Conservation (phyloP, 2,329 filamentous ascomycete genomes). For the Cryphonectria japonica region DNA sequence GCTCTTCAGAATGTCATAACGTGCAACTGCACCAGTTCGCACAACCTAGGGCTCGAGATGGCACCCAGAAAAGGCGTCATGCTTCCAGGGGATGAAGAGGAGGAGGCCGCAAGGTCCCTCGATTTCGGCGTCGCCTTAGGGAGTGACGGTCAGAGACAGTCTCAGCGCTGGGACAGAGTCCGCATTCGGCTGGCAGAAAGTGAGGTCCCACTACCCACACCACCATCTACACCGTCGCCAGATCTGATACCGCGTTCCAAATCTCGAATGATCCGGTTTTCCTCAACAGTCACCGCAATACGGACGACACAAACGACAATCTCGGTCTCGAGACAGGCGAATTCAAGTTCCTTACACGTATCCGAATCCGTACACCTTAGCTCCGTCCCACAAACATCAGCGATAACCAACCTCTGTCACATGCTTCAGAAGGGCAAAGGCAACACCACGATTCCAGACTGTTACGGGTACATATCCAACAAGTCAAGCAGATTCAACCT, state of each 20-base stretch:
- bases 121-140: neutral
- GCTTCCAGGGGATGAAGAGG: constrained; percentile 5
- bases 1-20: constrained; percentile 10
- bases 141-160: constrained; percentile 1
- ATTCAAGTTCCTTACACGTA: neutral
- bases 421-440: constrained; percentile 1
- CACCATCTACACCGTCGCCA: neutral
- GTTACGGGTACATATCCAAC: constrained; percentile 13
- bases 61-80: constrained; percentile 1
- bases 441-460: neutral
- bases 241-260: neutral
- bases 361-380: neutral
- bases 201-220: neutral
- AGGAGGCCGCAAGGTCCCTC: neutral
- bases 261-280: neutral
- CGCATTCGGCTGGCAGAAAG: constrained; percentile 3
- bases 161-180: constrained; percentile 8
- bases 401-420: constrained; percentile 10
- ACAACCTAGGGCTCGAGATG: constrained; percentile 13
- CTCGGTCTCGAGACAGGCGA: neutral
- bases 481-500: constrained; percentile 9
- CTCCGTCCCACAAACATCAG: neutral
- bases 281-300: neutral
- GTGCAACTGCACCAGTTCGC: constrained; percentile 13
- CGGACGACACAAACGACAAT: neutral